Percentiles rank a stretch among this genome's conserved stretches.
Conservation (phyloP, 305 asterid genomes). For the Rubia occidens region DNA sequence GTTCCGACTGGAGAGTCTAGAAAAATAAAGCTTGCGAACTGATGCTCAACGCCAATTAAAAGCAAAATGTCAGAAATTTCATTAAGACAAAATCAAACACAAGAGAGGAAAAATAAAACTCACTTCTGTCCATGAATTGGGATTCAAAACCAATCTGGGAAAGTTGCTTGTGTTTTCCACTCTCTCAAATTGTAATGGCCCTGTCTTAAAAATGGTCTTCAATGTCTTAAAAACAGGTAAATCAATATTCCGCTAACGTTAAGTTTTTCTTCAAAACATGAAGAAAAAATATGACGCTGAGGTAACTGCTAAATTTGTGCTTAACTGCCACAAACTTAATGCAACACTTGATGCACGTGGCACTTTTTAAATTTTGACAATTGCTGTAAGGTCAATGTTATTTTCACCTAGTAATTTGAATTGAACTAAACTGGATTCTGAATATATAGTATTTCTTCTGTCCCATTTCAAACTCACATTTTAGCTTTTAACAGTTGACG, state of each 20-base stretch:
- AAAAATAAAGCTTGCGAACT: conserved; percentile 31
- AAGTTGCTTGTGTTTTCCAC: conserved; percentile 13
- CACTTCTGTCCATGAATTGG: conserved; percentile 31
- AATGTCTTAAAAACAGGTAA: no score
- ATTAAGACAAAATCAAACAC: no score
- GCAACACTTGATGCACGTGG: neutral
- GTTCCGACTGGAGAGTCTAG: conserved; percentile 30
- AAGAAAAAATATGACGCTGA: neutral
- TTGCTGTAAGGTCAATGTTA: no score
- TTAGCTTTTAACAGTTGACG: no score
- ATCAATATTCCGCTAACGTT: no score
- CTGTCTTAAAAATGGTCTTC: neutral
- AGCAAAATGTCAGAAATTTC: neutral
- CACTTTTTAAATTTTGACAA: neutral
- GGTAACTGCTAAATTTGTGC: neutral
- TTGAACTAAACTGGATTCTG: no score
- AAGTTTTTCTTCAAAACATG: no score
- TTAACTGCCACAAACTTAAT: no score
- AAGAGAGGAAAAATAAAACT: neutral
- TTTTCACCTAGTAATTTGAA: no score
- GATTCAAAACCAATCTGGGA: conserved; percentile 21
- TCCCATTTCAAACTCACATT: no score
- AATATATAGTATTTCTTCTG: no score
- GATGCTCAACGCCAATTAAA: neutral
- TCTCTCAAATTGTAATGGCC: conserved; percentile 18